Base-by-base conservation (phyloP, 352 stramenopile genomes). In the Phytophthora pisi region DNA sequence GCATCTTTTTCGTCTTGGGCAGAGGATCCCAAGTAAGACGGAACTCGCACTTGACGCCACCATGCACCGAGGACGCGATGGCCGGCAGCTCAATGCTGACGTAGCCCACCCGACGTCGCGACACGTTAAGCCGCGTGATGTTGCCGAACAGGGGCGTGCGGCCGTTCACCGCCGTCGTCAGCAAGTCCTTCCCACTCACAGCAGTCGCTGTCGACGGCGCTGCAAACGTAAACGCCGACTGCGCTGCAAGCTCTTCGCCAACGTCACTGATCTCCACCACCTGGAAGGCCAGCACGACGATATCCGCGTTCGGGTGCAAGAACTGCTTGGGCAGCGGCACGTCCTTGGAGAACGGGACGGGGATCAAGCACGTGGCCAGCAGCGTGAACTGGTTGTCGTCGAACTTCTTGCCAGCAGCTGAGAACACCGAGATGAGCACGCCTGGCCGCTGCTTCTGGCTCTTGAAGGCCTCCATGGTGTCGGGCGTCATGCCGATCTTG, bases 401-500 rank as follows among this genome's bases (percentile, higher is more conserved):
- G 31, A 92, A 92, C 34, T 43, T 58, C 26, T 69, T 70, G 16
- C 76, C 77, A 9, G 75, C 24, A 4, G 82, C 81, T 45, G 66
- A 77, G 60, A 85, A 89, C 24, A 89, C 50, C 11, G 86, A 83
- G 34, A 92, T 64, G 38, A 83, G 56, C 47, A 94, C 59, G 4
- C 84, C 86, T 31, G 82, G 66, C 30, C 70, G 81, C 38, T 82
- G 72, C 43, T 83, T 85, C 36, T 86, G 75, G 54, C 70, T 75
- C 62, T 87, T 82, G 40, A 92, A 89, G 10, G 71, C 50, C 26
- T 89, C 79, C 59, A 89, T 79, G 7, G 79, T 86, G 57, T 92
- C 79, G 2, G 84, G 53, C 16, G 75, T 89, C 79, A 92, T 90
- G 45, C 75, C 81, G 50, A 92, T 76, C 68, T 88, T 92, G 47